These are phyloP conservation scores for Acanthamoeba royreba DNA, from an alignment of 208 protist genomes.

Conservation along the genomic window DNA sequence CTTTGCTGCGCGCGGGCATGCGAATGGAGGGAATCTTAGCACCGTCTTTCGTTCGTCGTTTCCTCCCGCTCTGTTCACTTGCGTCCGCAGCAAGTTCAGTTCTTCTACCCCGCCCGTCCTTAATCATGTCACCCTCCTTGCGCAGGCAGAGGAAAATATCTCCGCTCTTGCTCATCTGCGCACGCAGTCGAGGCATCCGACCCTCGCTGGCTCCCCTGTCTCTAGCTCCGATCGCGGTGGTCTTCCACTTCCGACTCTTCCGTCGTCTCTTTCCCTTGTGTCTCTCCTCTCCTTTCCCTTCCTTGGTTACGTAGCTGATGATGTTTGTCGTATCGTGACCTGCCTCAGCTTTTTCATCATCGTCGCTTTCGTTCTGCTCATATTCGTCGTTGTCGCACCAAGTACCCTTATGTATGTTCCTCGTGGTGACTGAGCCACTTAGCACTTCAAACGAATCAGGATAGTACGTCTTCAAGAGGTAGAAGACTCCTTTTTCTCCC, in stretches of 20 bases:
- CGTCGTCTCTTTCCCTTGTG: background rate
- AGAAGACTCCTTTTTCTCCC: background rate
- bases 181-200: background rate
- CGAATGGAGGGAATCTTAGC: too few relatives aligned
- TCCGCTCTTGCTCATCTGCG: background rate
- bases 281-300: background rate
- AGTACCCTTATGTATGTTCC: background rate
- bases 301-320: background rate
- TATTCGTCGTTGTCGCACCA: background rate
- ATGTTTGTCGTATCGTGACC: background rate
- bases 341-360: background rate
- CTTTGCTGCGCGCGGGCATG: background rate
- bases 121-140: background rate
- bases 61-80: background rate
- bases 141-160: slow-evolving; percentile 17
- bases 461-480: background rate
- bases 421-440: too few relatives aligned
- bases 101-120: background rate
- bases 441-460: background rate
- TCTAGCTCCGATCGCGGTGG: background rate
- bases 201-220: background rate
- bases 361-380: background rate
- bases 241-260: background rate
- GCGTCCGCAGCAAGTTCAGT: background rate
- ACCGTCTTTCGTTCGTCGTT: background rate